These are phyloP conservation scores for Camellia lanceoleosa DNA, from an alignment of 148 eudicot genomes.

Conservation along the genomic window DNA sequence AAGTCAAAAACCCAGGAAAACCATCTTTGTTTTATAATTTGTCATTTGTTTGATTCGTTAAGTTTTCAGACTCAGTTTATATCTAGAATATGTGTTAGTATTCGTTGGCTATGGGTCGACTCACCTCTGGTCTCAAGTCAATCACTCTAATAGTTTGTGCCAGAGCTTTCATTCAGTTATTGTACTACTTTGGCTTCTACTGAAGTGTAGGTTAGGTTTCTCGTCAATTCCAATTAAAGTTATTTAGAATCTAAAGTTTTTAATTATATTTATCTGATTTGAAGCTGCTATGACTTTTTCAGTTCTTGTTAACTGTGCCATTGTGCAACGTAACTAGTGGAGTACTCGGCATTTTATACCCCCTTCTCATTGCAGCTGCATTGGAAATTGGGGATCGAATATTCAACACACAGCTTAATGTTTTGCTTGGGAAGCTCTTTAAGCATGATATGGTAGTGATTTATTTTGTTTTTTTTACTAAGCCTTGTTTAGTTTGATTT, in stretches of 20 bases:
- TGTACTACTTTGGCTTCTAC: slow-evolving; percentile 74
- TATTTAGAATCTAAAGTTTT: background rate
- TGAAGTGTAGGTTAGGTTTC: slow-evolving; percentile 53
- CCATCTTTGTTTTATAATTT: no score
- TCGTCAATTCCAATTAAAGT: slow-evolving; percentile 1
- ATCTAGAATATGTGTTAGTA: slow-evolving; percentile 39
- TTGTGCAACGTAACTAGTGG: slow-evolving; percentile 54
- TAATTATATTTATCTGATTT: background rate
- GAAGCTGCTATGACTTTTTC: background rate
- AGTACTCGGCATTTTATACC: slow-evolving; percentile 50
- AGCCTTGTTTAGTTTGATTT: background rate
- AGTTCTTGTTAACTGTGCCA: background rate
- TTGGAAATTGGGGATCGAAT: slow-evolving; percentile 93
- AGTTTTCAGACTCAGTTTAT: no score
- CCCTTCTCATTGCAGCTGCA: slow-evolving; percentile 66
- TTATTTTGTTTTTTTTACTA: background rate
- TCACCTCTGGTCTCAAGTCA: slow-evolving; percentile 79
- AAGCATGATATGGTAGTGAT: slow-evolving; percentile 70
- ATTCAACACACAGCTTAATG: slow-evolving; percentile 81
- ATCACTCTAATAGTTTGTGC: slow-evolving; percentile 65
- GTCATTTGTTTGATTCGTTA: no score
- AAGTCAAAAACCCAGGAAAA: no score
- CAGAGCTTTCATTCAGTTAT: slow-evolving; percentile 66
- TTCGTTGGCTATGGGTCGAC: slow-evolving; percentile 75
- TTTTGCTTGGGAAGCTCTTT: slow-evolving; percentile 87